Evolutionary conservation across 148 eudicot species (phyloP).

Genomic region (Rhododendron vialii): DNA sequence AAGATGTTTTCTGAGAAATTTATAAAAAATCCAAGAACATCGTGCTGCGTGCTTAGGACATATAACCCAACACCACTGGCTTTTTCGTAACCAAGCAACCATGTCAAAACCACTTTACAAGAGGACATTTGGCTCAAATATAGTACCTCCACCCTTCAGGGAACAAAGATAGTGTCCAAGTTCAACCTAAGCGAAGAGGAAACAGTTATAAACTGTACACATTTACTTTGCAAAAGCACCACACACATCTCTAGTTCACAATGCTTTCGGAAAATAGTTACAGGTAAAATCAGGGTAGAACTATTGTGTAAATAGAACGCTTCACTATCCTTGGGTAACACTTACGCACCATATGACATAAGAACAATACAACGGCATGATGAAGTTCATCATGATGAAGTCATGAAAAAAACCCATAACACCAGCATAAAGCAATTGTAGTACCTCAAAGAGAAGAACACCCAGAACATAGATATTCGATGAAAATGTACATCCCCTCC

Average conservation of each 20-base stretch:
- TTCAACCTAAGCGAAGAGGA: neutral
- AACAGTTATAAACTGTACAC: neutral
- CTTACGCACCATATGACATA: neutral
- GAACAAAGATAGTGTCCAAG: neutral
- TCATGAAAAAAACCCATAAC: neutral
- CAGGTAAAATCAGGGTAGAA: neutral
- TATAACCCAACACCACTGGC: neutral
- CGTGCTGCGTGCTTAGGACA: neutral
- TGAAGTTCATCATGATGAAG: neutral
- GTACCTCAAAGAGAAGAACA: conserved; percentile 91
- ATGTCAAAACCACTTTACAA: neutral
- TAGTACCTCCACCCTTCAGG: neutral
- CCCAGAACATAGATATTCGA: conserved; percentile 86
- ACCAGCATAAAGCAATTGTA: neutral
- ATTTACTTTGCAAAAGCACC: neutral
- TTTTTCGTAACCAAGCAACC: neutral
- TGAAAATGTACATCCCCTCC: conserved; percentile 47
- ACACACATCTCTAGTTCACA: neutral
- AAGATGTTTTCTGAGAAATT: neutral
- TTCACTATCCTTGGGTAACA: neutral
- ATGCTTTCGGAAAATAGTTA: neutral
- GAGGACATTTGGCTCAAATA: neutral
- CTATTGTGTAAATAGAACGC: neutral
- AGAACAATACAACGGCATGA: neutral
- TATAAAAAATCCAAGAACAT: neutral